Evolutionary conservation across 1,139 yeast genomes (phyloP), one percentile per base, ranked within the genome.

Genomic region (Chernovozyma aurita): DNA sequence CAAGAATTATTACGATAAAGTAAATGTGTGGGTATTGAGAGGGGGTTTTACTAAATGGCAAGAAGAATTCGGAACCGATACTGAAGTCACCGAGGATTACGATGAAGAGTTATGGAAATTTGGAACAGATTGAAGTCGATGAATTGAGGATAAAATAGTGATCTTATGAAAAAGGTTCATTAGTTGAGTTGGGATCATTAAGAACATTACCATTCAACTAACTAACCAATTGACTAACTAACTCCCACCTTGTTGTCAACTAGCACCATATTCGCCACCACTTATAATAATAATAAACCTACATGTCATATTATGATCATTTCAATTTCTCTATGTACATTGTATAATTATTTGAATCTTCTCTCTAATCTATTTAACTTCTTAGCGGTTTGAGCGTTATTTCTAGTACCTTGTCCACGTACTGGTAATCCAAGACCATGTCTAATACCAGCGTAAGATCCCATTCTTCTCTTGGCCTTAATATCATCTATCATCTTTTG

Each of bases 41-140:
- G 97, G 96, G 6, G 97, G 98, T 0, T 92, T 92, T 57, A 75
- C 75, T 28, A 71, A 70, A 38, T 92, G 97, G 97, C 95, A 86
- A 45, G 67, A 70, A 34, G 53, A 63, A 20, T 90, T 80, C 52
- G 95, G 95, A 1, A 68, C 64, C 5, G 95, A 88, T 51, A 46
- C 53, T 1, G 48, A 56, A 1, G 80, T 85, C 13, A 87, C 96
- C 0, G 94, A 81, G 45, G 83, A 57, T n/a, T 83, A 75, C 46
- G 67, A 65, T 28, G 65, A 66, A 31, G 81, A 73, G 34, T 43
- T 81, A 3, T 83, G 90, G 88, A 61, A 60, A 37, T 34, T 30
- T 16, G 34, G 37, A n/a, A 7, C 37, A 8, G 34, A 32, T 4
- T 32, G 20, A 28, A 16, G 18, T 7, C 7, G 13, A 26, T 7